Conservation (phyloP, 495 filamentous ascomycete species). For the Penicillium silybi region DNA sequence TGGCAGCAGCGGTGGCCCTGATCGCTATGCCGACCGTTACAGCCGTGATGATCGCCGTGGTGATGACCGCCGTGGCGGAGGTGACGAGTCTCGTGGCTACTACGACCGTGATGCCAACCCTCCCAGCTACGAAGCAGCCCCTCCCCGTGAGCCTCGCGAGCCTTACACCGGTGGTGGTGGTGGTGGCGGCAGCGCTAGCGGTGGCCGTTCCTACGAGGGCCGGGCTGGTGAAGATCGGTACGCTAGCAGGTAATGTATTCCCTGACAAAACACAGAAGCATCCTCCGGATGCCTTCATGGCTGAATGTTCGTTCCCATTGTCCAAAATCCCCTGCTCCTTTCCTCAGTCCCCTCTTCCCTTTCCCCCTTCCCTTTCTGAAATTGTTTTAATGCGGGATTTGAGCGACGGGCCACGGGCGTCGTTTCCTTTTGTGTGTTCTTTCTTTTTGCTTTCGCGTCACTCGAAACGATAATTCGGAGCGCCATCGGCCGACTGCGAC, state of each 20-base stretch:
- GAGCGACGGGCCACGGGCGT: slow-evolving; percentile 34
- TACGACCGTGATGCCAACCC: slow-evolving; percentile 23
- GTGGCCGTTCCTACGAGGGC: slow-evolving; percentile 46
- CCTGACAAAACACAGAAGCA: slow-evolving; percentile 10
- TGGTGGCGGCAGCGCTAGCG: not conserved
- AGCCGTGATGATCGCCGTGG: slow-evolving; percentile 57
- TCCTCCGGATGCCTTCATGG: slow-evolving; percentile 13
- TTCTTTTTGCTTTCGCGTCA: slow-evolving; percentile 30
- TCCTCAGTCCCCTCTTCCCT: not conserved
- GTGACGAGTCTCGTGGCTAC: slow-evolving; percentile 40
- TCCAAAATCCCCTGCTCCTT: not conserved
- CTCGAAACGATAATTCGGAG: slow-evolving; percentile 30
- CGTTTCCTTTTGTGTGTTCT: slow-evolving; percentile 30
- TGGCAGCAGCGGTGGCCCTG: slow-evolving; percentile 50
- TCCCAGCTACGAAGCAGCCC: slow-evolving; percentile 49
- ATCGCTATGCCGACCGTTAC: slow-evolving; percentile 68
- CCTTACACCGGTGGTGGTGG: slow-evolving; percentile 43
- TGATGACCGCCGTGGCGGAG: slow-evolving; percentile 39
- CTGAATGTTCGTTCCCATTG: slow-evolving; percentile 10
- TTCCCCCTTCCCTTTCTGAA: slow-evolving; percentile 18
- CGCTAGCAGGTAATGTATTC: slow-evolving; percentile 38
- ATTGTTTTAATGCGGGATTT: slow-evolving; percentile 38
- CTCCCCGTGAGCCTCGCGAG: slow-evolving; percentile 60
- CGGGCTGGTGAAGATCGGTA: slow-evolving; percentile 47
- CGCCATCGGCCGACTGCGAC: slow-evolving; percentile 31